Evolutionary conservation across 208 protist species (phyloP), one percentile per base, ranked within the genome.

Genomic region (Angomonas ambiguus): DNA sequence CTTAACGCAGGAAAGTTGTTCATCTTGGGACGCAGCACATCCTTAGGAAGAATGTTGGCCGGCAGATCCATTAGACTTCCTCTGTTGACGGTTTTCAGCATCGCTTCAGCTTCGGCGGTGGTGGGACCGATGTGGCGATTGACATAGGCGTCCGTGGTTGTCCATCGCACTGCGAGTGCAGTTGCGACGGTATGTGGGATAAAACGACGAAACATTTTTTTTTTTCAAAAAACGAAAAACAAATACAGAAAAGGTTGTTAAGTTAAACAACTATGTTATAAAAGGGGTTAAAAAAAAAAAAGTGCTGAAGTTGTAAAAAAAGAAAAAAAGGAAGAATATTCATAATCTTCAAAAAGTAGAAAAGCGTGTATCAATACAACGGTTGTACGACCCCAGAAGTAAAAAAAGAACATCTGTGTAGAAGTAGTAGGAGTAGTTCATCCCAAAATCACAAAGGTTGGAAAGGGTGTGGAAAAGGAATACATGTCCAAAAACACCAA

Each of bases 51-150:
- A 16, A 72, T 82, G 13, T 74, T 63, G 25, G 83, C 63, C 67
- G 95, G 85, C 0, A 98, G 61, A 30, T 96, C 83, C 1, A 91
- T 82, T 0, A 98, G 59, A 35, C 64, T 85, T 56, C 68, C 60
- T 66, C 83, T 83, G 0, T 87, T 87, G 27, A 98, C 61, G 4
- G 64, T 59, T 34, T 87, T 79, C 61, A 98, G 85, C 97, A 99
- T 99, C 20, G 74, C 70, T 18, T 64, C 71, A 10, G 94, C 79
- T 45, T 99, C 96, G 22, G 77, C 66, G 0, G 79, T 71, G 11
- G 74, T 82, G 58, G 92, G 91, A 0, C 95, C 94, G 68, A 97
- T 82, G 73, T 98, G 97, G 25, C 96, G 92, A 59, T 92, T 86
- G 41, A 91, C 28, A 71, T 96, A 98, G 10, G 77, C 82, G 68